These are phyloP conservation scores for Trifolium subterraneum DNA, from an alignment of 306 rosid genomes.

Conservation along the genomic window DNA sequence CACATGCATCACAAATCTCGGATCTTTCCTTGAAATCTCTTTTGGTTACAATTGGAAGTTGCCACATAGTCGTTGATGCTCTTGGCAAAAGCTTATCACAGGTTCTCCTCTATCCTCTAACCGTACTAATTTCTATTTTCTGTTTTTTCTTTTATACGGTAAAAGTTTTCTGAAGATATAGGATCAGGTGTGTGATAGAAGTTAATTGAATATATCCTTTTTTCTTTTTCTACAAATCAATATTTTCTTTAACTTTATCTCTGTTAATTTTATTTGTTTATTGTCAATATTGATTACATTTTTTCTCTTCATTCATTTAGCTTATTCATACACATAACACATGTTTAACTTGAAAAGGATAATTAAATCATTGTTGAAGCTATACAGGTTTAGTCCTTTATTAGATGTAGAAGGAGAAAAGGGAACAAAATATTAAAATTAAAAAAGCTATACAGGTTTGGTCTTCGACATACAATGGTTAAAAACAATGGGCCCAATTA, in stretches of 20 bases:
- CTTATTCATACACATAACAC: neutral
- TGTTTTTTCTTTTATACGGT: neutral
- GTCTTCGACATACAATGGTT: no score
- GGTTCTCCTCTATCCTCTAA: conserved; percentile 28
- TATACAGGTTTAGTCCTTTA: neutral
- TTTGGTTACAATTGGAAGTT: conserved; percentile 37
- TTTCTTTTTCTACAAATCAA: no score
- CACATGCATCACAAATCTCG: neutral
- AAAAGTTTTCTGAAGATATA: no score
- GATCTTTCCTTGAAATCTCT: conserved; percentile 4
- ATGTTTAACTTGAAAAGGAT: neutral
- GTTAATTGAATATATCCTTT: no score
- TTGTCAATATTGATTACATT: neutral
- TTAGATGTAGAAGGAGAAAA: neutral
- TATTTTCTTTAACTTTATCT: no score
- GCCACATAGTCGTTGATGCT: neutral
- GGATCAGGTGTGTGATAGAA: neutral
- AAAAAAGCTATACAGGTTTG: no score
- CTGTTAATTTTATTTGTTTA: neutral
- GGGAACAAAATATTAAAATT: neutral
- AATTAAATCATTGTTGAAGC: neutral
- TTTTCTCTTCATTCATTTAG: neutral
- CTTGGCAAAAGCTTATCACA: conserved; percentile 23
- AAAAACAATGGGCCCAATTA: no score
- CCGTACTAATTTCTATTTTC: neutral